These are phyloP conservation scores for Kwoniella dejecticola DNA, from an alignment of 768 basidiomycete species.

Conservation along the genomic window DNA sequence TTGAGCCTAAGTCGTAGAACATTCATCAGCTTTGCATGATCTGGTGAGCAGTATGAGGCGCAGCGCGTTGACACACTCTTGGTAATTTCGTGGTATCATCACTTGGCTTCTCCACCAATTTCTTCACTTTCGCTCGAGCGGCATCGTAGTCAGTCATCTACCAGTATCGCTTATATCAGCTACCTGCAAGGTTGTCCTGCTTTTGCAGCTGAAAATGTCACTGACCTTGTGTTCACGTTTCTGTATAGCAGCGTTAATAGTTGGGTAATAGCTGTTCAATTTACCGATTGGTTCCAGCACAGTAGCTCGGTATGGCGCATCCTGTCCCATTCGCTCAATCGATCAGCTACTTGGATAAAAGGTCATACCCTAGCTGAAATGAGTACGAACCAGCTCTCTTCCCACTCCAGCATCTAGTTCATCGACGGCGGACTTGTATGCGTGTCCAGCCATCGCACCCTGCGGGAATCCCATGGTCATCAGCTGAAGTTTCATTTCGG, in stretches of 20 bases:
- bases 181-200: background rate
- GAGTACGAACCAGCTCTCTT: constrained; percentile 73
- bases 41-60: too few relatives aligned
- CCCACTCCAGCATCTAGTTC: constrained; percentile 84
- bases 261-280: constrained; percentile 91
- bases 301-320: constrained; percentile 89
- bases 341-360: background rate
- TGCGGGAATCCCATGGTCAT: constrained; percentile 8
- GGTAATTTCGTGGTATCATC: constrained; percentile 92
- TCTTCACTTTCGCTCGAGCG: constrained; percentile 83
- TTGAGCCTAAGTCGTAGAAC: constrained; percentile 67
- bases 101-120: constrained; percentile 84
- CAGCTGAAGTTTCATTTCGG: too few relatives aligned
- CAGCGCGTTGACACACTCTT: constrained; percentile 61
- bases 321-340: constrained; percentile 60
- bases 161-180: background rate
- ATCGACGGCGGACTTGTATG: constrained; percentile 92
- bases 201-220: background rate
- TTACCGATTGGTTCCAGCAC: constrained; percentile 94
- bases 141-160: constrained; percentile 95
- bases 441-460: constrained; percentile 94
- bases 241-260: constrained; percentile 86
- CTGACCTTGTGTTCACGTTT: constrained; percentile 95
- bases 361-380: background rate
- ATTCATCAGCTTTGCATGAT: background rate